Conservation (phyloP, 177 flowering plant species). For the Tripterygium wilfordii region DNA sequence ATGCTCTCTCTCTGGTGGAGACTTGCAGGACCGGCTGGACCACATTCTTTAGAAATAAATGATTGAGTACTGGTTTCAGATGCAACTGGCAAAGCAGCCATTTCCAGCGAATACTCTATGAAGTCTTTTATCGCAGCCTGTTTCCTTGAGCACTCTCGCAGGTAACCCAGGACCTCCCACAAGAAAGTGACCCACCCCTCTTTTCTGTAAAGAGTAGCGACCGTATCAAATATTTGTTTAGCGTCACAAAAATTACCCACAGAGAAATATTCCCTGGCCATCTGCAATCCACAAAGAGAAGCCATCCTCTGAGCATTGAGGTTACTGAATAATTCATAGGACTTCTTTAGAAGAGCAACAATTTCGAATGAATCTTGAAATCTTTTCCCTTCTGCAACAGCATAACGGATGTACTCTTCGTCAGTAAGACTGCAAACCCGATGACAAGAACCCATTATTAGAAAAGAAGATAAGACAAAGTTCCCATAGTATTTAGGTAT, state of each 20-base stretch:
- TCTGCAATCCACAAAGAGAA: slow-evolving; percentile 56
- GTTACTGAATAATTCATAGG: slow-evolving; percentile 56
- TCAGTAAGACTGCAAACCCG: slow-evolving; percentile 67
- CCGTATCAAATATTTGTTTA: slow-evolving; percentile 52
- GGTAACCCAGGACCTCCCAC: slow-evolving; percentile 89
- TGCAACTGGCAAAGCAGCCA: slow-evolving; percentile 87
- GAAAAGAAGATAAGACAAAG: neutral
- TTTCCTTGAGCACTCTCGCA: slow-evolving; percentile 80
- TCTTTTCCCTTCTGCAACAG: slow-evolving; percentile 79
- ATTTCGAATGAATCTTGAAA: slow-evolving; percentile 88
- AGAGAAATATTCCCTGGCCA: slow-evolving; percentile 80
- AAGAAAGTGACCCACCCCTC: slow-evolving; percentile 89
- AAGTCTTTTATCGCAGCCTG: slow-evolving; percentile 52
- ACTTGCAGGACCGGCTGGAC: slow-evolving; percentile 76
- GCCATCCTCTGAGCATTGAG: slow-evolving; percentile 66
- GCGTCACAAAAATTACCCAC: slow-evolving; percentile 60
- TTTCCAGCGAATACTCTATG: slow-evolving; percentile 88
- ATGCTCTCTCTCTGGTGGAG: slow-evolving; percentile 50
- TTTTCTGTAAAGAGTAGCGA: slow-evolving; percentile 64
- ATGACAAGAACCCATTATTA: slow-evolving; percentile 5
- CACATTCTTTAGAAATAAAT: slow-evolving; percentile 39
- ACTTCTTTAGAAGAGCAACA: slow-evolving; percentile 71
- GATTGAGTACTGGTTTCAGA: slow-evolving; percentile 20
- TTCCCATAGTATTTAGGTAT: neutral
- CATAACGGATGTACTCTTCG: slow-evolving; percentile 64